These are phyloP conservation scores for Boeremia exigua DNA, from an alignment of 2,329 filamentous ascomycete species.

Conservation along the genomic window DNA sequence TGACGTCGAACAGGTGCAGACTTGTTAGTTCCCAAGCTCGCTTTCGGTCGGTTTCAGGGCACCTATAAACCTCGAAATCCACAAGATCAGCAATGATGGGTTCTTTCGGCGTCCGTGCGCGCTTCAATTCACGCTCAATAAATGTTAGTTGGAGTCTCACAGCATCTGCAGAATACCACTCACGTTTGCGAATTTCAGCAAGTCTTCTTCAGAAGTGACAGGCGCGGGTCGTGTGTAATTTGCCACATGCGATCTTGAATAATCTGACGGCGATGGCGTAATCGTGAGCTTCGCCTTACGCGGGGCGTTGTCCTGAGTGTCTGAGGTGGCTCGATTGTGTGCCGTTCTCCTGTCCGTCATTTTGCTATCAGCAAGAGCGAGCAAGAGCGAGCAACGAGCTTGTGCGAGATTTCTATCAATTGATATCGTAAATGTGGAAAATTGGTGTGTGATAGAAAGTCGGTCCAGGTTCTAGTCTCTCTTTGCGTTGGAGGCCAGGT, in stretches of 20 bases:
- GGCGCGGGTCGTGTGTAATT: slow-evolving; percentile 19
- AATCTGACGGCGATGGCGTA: slow-evolving; percentile 4
- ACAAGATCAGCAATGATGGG: slow-evolving; percentile 24
- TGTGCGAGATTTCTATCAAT: neutral
- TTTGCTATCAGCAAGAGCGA: too few species aligned
- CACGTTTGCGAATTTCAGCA: slow-evolving; percentile 18
- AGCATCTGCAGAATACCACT: neutral
- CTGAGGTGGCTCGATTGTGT: neutral
- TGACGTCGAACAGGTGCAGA: slow-evolving; percentile 27
- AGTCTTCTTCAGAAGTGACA: slow-evolving; percentile 13
- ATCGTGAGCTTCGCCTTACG: neutral
- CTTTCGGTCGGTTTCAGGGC: slow-evolving; percentile 8
- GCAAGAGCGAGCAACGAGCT: too few species aligned
- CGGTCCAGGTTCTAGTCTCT: neutral
- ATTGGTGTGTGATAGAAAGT: neutral
- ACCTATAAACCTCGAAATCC: slow-evolving; percentile 36
- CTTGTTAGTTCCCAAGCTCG: slow-evolving; percentile 22
- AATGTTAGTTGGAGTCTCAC: neutral
- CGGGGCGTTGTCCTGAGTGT: neutral
- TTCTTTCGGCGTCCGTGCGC: neutral
- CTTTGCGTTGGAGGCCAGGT: neutral
- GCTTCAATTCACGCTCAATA: neutral
- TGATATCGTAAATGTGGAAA: neutral
- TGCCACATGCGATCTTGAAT: slow-evolving; percentile 18
- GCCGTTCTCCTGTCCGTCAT: neutral